Evolutionary conservation across 2,329 filamentous ascomycete genomes (phyloP).

Genomic region (Hypoxylon sp.): DNA sequence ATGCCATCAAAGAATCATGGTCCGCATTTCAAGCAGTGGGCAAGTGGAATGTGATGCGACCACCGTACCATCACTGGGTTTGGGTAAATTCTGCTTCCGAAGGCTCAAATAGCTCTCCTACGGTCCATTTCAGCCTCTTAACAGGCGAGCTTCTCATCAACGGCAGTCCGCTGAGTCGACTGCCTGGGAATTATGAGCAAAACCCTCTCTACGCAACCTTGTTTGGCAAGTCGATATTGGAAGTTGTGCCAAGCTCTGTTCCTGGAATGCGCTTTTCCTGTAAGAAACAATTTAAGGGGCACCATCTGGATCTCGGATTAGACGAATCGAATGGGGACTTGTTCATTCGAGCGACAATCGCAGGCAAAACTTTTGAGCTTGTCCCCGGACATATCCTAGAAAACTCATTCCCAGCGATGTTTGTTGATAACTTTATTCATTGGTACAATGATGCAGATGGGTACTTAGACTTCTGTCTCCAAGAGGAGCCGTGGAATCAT

Average conservation of each 20-base stretch:
- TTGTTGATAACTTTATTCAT: conserved; percentile 61
- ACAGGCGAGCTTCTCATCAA: conserved; percentile 68
- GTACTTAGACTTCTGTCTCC: conserved; percentile 55
- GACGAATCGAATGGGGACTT: conserved; percentile 47
- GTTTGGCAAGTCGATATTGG: conserved; percentile 61
- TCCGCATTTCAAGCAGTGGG: conserved; percentile 41
- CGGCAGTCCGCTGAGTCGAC: conserved; percentile 63
- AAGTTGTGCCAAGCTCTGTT: conserved; percentile 60
- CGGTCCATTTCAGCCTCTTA: conserved; percentile 66
- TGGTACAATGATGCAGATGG: conserved; percentile 60
- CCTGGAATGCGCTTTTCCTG: conserved; percentile 61
- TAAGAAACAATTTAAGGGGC: conserved; percentile 51
- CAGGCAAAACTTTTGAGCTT: conserved; percentile 48
- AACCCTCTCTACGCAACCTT: conserved; percentile 60
- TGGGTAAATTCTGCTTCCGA: conserved; percentile 32
- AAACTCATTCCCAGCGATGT: conserved; percentile 53
- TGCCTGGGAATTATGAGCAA: conserved; percentile 62
- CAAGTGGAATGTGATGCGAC: conserved; percentile 3
- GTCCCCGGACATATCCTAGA: conserved; percentile 55
- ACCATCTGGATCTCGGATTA: conserved; percentile 58
- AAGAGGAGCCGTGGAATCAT: conserved; percentile 49
- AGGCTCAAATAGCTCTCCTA: conserved; percentile 27
- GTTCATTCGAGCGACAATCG: conserved; percentile 7
- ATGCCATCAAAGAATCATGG: conserved; percentile 52
- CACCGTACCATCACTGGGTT: conserved; percentile 46